Conservation (phyloP, 352 stramenopile genomes). For the Phytophthora palmivora region DNA sequence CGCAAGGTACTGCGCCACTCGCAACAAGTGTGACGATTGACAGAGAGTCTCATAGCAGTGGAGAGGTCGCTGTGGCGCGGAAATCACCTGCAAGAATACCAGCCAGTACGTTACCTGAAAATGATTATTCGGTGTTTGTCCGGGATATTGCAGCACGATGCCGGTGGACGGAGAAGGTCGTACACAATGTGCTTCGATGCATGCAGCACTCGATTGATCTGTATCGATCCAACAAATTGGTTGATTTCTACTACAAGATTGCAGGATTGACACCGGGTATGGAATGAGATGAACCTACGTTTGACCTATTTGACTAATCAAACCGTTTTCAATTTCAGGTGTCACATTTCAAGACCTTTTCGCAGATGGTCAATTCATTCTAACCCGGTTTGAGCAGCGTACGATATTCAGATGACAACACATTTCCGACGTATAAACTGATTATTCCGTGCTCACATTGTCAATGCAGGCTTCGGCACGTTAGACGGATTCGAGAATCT, state of each 20-base stretch:
- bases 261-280: conserved; percentile 48
- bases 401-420: conserved; percentile 13
- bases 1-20: conserved; percentile 5
- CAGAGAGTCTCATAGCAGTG: conserved; percentile 6
- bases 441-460: not conserved
- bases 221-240: conserved; percentile 50
- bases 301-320: conserved; percentile 13
- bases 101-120: conserved; percentile 18
- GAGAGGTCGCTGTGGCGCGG: not conserved
- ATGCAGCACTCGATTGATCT: conserved; percentile 52
- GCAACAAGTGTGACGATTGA: not conserved
- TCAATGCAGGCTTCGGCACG: conserved; percentile 43
- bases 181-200: conserved; percentile 37
- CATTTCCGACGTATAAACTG: conserved; percentile 2
- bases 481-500: conserved; percentile 49
- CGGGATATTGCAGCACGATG: conserved; percentile 41
- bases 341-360: conserved; percentile 43
- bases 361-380: conserved; percentile 40
- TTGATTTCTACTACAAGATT: conserved; percentile 47
- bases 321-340: conserved; percentile 23
- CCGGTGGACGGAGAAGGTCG: conserved; percentile 43
- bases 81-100: not conserved
- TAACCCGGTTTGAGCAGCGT: conserved; percentile 55
- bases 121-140: conserved; percentile 43
- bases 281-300: not conserved